A percentile compares a stretch with the other conserved stretches of the same genome.
Conservation (phyloP, 2,329 filamentous ascomycete genomes). For the Akanthomyces uredinophilus region DNA sequence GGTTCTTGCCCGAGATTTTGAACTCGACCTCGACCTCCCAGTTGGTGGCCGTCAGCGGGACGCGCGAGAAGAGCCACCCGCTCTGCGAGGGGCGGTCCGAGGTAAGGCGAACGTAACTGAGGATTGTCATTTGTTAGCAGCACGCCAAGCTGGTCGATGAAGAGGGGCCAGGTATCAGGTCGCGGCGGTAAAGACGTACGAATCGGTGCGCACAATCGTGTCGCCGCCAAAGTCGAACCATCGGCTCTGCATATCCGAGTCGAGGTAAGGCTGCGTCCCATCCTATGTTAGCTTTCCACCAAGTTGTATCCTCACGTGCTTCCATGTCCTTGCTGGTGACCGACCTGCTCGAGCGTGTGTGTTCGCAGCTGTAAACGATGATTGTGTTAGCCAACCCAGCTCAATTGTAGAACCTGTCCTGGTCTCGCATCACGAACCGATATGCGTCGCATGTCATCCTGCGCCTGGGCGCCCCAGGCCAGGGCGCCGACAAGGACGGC, state of each 20-base stretch:
- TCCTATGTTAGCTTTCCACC: slow-evolving; percentile 18
- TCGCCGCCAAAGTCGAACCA: slow-evolving; percentile 99
- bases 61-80: slow-evolving; percentile 90
- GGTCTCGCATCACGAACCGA: slow-evolving; percentile 32
- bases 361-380: slow-evolving; percentile 64
- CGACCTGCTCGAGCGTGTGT: slow-evolving; percentile 74
- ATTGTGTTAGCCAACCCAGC: slow-evolving; percentile 19
- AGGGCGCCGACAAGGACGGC: slow-evolving; percentile 45
- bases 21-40: slow-evolving; percentile 98
- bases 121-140: background rate
- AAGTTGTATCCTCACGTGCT: slow-evolving; percentile 15
- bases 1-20: slow-evolving; percentile 82
- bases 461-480: slow-evolving; percentile 46
- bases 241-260: slow-evolving; percentile 95
- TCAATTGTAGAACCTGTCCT: background rate
- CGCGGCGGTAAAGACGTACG: slow-evolving; percentile 41
- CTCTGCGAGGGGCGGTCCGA: slow-evolving; percentile 85
- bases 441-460: slow-evolving; percentile 49
- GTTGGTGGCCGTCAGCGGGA: slow-evolving; percentile 94
- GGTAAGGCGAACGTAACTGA: slow-evolving; percentile 85
- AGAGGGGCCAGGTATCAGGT: background rate
- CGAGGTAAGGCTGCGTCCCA: slow-evolving; percentile 74
- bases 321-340: slow-evolving; percentile 32
- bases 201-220: slow-evolving; percentile 71
- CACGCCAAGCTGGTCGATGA: background rate